A percentile compares a stretch with the other conserved stretches of the same genome.
Evolutionary conservation across 768 basidiomycete genomes (phyloP).

Genomic region (Gloeophyllum trabeum): DNA sequence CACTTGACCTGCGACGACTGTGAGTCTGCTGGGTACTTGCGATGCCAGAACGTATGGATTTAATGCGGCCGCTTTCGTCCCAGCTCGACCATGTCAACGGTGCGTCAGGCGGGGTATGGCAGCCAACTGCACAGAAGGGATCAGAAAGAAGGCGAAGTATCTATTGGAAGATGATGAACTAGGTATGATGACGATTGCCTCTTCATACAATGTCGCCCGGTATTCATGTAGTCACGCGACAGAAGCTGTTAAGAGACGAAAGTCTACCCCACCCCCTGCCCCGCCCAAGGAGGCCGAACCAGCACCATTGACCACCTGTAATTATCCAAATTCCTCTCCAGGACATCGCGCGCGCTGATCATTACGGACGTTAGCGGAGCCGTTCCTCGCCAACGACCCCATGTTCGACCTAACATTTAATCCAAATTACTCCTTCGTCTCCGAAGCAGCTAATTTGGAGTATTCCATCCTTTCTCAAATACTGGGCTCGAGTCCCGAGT

Average conservation of each 20-base stretch:
- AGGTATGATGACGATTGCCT: slow-evolving; percentile 33
- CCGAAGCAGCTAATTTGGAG: slow-evolving; percentile 87
- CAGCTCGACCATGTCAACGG: slow-evolving; percentile 92
- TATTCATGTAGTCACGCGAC: not conserved
- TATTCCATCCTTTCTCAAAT: slow-evolving; percentile 92
- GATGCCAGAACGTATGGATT: not conserved
- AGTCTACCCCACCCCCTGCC: too few relatives aligned
- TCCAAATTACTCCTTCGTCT: slow-evolving; percentile 59
- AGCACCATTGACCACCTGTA: slow-evolving; percentile 20
- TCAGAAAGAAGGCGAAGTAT: slow-evolving; percentile 97
- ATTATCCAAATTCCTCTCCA: slow-evolving; percentile 4
- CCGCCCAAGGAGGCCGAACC: slow-evolving; percentile 11
- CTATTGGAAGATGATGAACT: slow-evolving; percentile 90
- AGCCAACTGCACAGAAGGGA: slow-evolving; percentile 84
- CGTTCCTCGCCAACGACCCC: slow-evolving; percentile 43
- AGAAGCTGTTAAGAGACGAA: not conserved
- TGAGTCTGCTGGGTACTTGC: slow-evolving; percentile 26
- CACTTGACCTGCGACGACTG: slow-evolving; percentile 98
- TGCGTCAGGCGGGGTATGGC: slow-evolving; percentile 92
- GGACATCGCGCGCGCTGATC: not conserved
- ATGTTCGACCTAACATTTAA: slow-evolving; percentile 54
- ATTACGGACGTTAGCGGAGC: slow-evolving; percentile 31
- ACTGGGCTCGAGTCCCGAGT: slow-evolving; percentile 58
- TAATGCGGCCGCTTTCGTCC: slow-evolving; percentile 10
- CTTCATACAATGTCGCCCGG: not conserved